Evolutionary conservation across 2,329 filamentous ascomycete genomes (phyloP).

Genomic region (Acrocalymma vagum): DNA sequence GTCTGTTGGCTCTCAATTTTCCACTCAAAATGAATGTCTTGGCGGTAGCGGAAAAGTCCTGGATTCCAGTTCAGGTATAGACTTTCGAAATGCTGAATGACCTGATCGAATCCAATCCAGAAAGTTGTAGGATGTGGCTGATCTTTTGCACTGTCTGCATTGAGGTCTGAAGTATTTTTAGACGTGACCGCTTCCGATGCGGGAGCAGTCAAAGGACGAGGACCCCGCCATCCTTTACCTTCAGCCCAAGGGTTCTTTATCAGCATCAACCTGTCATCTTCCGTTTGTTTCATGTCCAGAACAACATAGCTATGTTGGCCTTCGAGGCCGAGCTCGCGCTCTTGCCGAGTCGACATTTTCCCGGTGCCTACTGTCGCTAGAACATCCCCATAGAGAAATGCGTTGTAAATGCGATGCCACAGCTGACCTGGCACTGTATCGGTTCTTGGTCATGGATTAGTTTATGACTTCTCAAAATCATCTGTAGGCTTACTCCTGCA

Average conservation of each 20-base stretch:
- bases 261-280: conserved; percentile 72
- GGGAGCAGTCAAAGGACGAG: conserved; percentile 30
- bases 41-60: conserved; percentile 77
- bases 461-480: too few relatives aligned
- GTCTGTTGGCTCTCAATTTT: conserved; percentile 60
- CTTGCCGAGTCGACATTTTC: conserved; percentile 77
- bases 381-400: conserved; percentile 80
- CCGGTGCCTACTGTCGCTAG: conserved; percentile 92
- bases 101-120: conserved; percentile 90
- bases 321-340: conserved; percentile 81
- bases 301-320: conserved; percentile 95
- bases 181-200: conserved; percentile 25
- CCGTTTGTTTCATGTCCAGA: conserved; percentile 75
- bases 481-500: conserved; percentile 69
- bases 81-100: conserved; percentile 92
- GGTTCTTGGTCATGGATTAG: conserved; percentile 61
- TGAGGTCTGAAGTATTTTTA: conserved; percentile 24
- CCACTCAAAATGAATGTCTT: conserved; percentile 94
- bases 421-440: conserved; percentile 78
- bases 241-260: conserved; percentile 98
- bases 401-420: conserved; percentile 79
- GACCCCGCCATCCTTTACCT: conserved; percentile 75
- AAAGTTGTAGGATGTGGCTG: conserved; percentile 75
- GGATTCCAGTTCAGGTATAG: conserved; percentile 99
- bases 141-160: conserved; percentile 39